Evolutionary conservation across 371 early-diverging fungal species (phyloP), one percentile per base, ranked within the genome.

Genomic region (Nosema muscidifuracis): DNA sequence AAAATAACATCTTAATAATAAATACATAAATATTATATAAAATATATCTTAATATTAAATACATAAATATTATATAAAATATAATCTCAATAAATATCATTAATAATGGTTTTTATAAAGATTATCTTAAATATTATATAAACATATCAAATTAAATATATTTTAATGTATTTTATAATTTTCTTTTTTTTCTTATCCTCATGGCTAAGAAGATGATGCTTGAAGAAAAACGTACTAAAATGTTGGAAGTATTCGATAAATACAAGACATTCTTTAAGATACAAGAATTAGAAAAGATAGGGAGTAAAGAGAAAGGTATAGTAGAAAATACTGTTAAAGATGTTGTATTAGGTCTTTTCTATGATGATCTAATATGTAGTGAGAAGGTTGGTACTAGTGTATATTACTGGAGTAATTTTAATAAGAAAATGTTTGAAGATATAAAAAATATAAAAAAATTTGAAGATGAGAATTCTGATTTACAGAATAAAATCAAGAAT

Each of bases 301-400:
- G 88, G 0, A 87, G 89, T 2, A 92, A 92, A 79, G 67, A 77
- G 60, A 91, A 90, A 75, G 93, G 93, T 16, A 89, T 95, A 26
- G 89, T 90, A 0, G 69, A 84, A 20, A 90, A 91, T 67, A 86
- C 90, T 0, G 88, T 93, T 66, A 92, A 93, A 80, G 94, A 93
- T 53, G 88, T 93, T 0, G 76, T 95, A 0, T 89, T 91, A 73
- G 83, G 86, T 15, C 85, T 94, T 26, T 89, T 94, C n/a, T 88
- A 90, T 78, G 95, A 95, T 82, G 86, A 86, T 24, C 73, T 91
- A 28, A 91, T 92, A 12, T 84, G 82, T n/a, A 79, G 81, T n/a
- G 93, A 95, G 70, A 94, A 92, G 82, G 89, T 92, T 62, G 95
- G 92, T 9, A 87, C 88, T 13, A 88, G 89, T 12, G 93, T 89